A percentile compares a stretch with the other conserved stretches of the same genome.
These are phyloP conservation scores for Penicillium samsonianum DNA, from an alignment of 495 filamentous ascomycete species.

Conservation along the genomic window DNA sequence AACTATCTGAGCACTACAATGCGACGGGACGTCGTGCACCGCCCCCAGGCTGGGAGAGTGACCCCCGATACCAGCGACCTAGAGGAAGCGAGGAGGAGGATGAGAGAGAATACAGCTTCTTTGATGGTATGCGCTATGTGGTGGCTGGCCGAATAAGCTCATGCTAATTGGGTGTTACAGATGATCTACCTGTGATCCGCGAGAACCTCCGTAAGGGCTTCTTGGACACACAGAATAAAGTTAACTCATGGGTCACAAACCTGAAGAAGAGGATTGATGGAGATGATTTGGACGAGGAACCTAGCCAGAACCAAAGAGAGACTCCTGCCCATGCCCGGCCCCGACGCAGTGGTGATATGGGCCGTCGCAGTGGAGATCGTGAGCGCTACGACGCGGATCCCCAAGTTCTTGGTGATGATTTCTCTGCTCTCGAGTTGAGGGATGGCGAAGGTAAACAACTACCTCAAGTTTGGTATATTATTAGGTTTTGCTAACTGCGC, in stretches of 20 bases:
- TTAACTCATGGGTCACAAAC: constrained; percentile 88
- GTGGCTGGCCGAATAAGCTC: background rate
- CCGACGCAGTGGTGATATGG: constrained; percentile 58
- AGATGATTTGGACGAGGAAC: constrained; percentile 63
- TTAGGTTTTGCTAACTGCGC: constrained; percentile 20
- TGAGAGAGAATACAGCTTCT: constrained; percentile 77
- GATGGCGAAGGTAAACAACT: constrained; percentile 64
- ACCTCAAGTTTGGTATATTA: constrained; percentile 17
- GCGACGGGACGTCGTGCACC: constrained; percentile 44
- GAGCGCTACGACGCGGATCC: constrained; percentile 96
- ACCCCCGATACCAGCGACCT: constrained; percentile 33
- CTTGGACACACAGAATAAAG: constrained; percentile 86
- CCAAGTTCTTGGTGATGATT: constrained; percentile 84
- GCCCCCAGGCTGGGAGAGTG: constrained; percentile 47
- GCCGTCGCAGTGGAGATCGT: constrained; percentile 75
- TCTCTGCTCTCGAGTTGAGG: constrained; percentile 81
- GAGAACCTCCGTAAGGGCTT: constrained; percentile 96
- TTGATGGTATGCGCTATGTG: constrained; percentile 65
- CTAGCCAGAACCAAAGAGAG: constrained; percentile 49
- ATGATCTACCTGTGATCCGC: constrained; percentile 90
- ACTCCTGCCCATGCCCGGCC: constrained; percentile 39
- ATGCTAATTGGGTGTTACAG: constrained; percentile 39
- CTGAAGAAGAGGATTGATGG: constrained; percentile 91
- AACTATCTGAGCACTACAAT: constrained; percentile 89
- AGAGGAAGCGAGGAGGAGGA: constrained; percentile 49